phyloP scores from a whole-genome alignment of 164 flowering plant species.

The Protea cynaroides region DNA sequence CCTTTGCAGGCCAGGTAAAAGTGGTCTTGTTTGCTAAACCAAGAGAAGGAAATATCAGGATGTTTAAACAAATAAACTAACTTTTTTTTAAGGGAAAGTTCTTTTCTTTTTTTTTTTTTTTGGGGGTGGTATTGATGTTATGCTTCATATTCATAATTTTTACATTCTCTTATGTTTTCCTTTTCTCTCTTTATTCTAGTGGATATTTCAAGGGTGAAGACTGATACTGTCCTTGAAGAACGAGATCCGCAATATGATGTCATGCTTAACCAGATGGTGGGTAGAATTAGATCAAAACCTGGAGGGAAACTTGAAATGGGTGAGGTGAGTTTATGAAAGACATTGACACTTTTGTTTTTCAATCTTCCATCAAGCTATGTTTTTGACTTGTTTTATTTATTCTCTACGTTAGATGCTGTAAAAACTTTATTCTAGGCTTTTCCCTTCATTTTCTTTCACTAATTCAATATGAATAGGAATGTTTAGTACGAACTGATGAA shows the following conservation, averaged over 20 bases:
- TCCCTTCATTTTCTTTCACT: too few species aligned
- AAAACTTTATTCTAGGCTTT: too few species aligned
- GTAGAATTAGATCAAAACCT: constrained; percentile 70
- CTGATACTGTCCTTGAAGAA: constrained; percentile 58
- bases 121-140: too few species aligned
- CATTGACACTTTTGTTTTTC: not conserved
- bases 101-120: too few species aligned
- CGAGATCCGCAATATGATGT: constrained; percentile 68
- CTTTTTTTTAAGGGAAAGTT: too few species aligned
- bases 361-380: not conserved
- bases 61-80: too few species aligned
- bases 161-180: not conserved
- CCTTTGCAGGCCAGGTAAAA: not conserved
- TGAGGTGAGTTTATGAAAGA: constrained; percentile 49
- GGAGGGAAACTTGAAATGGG: constrained; percentile 93
- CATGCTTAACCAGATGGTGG: constrained; percentile 85
- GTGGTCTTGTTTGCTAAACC: not conserved
- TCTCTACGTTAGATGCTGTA: not conserved
- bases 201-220: constrained; percentile 21
- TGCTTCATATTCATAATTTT: not conserved
- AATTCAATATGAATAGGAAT: too few species aligned
- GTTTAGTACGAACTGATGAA: not conserved
- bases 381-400: not conserved
- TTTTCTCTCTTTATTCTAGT: constrained; percentile 23
- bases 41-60: too few species aligned